Evolutionary conservation across 2,329 filamentous ascomycete genomes (phyloP), one percentile per base, ranked within the genome.

Genomic region (Ophiocordyceps australis): DNA sequence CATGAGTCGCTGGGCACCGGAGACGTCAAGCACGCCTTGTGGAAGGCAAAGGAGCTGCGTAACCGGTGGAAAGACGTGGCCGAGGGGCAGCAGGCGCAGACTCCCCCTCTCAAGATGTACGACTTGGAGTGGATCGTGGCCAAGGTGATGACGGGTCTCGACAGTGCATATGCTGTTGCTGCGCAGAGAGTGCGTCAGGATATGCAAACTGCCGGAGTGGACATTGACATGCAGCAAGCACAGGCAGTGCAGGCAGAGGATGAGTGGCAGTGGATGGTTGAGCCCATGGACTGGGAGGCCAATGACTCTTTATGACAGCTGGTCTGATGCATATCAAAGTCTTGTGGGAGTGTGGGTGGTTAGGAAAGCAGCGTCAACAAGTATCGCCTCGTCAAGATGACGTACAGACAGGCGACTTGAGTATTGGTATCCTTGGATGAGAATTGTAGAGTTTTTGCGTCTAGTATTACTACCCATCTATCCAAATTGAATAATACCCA

Each of bases 41-140:
- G 58, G 26, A 54, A 65, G 28, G 75, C 75, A 1, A 81, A 81
- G 41, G 72, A 77, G 34, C 57, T 78, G 29, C 55, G 75, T 2
- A 81, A 81, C 35, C 55, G 67, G 8, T 81, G 75, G 75, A 81
- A 81, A 48, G 65, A 72, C 28, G 71, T 65, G 0, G 66, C 71
- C 20, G 57, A 65, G 28, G 47, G 38, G 7, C 44, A 46, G 35
- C 57, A 65, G 28, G 47, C 37, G 7, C 44, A 46, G 35, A 50
- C 43, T 27, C 45, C 41, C 28, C 45, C 40, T 14, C 49, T 80
- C 3, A 59, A 62, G 30, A 62, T 66, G 33, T 71, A 78, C 35
- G 63, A 75, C 28, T 49, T 80, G 9, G 58, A 65, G 14, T 52
- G 51, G 28, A 75, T 80, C 32, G 49, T 80, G 3, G 45, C 49